A percentile compares a stretch with the other conserved stretches of the same genome.
phyloP scores from a whole-genome alignment of 2,329 filamentous ascomycete genomes.

The Aspergillus niger region DNA sequence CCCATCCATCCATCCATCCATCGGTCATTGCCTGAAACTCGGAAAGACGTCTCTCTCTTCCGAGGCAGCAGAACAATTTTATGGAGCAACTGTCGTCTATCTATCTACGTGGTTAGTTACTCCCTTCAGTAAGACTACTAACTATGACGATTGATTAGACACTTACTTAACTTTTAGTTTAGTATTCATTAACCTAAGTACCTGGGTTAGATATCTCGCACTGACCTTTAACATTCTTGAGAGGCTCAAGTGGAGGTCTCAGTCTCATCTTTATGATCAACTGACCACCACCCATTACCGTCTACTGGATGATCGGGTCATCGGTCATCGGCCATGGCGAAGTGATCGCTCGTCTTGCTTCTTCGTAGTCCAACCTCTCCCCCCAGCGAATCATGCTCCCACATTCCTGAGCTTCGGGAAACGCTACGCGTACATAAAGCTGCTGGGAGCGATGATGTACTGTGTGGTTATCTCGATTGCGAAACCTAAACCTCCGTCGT shows the following conservation, averaged over 20 bases:
- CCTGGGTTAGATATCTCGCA: constrained; percentile 1
- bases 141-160: no score
- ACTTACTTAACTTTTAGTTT: not conserved
- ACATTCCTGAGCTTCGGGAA: not conserved
- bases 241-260: constrained; percentile 26
- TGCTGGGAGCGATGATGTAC: constrained; percentile 5
- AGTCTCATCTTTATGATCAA: constrained; percentile 21
- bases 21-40: constrained; percentile 15
- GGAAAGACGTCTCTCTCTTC: constrained; percentile 9
- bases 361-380: not conserved
- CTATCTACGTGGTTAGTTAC: no score
- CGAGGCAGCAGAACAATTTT: not conserved
- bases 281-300: constrained; percentile 27
- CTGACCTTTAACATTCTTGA: constrained; percentile 18
- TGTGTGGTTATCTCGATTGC: constrained; percentile 11
- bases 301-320: constrained; percentile 14
- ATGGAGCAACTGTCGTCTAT: no score
- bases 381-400: not conserved
- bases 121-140: no score
- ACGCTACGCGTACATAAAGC: not conserved
- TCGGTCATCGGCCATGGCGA: constrained; percentile 9
- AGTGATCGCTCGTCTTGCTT: not conserved
- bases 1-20: not conserved
- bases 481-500: constrained; percentile 5
- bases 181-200: not conserved